Conservation (phyloP, 495 filamentous ascomycete species). For the Ascodesmis nigricans region DNA sequence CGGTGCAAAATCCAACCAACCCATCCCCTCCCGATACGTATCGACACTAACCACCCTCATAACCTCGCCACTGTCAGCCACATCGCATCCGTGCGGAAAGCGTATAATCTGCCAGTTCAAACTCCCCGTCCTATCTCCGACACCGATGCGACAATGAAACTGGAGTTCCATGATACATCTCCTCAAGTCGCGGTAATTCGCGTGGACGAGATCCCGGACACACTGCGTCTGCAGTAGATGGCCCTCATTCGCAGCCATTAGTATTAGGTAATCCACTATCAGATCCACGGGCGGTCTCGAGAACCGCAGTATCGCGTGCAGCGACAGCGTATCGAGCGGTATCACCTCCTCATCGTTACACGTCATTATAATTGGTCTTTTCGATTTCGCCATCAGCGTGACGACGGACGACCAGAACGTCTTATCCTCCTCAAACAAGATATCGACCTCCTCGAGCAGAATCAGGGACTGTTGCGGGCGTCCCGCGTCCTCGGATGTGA, state of each 20-base stretch:
- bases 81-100: slow-evolving; percentile 46
- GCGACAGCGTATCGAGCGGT: slow-evolving; percentile 41
- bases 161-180: slow-evolving; percentile 69
- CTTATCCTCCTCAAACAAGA: slow-evolving; percentile 85
- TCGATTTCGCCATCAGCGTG: slow-evolving; percentile 56
- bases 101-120: slow-evolving; percentile 71
- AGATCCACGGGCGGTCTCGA: slow-evolving; percentile 42
- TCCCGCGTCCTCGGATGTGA: slow-evolving; percentile 12
- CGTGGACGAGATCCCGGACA: slow-evolving; percentile 44
- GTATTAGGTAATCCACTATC: slow-evolving; percentile 54
- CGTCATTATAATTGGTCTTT: slow-evolving; percentile 79
- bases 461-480: slow-evolving; percentile 87
- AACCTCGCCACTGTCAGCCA: slow-evolving; percentile 39
- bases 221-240: slow-evolving; percentile 52
- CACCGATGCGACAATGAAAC: slow-evolving; percentile 89
- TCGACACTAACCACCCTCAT: slow-evolving; percentile 65
- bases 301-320: slow-evolving; percentile 79
- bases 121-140: slow-evolving; percentile 73
- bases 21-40: slow-evolving; percentile 61
- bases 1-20: slow-evolving; percentile 34
- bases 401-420: slow-evolving; percentile 77
- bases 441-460: slow-evolving; percentile 79
- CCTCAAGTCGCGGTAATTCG: slow-evolving; percentile 48
- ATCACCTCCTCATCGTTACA: slow-evolving; percentile 72
- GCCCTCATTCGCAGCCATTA: slow-evolving; percentile 76